Conservation (phyloP, 352 stramenopile genomes). For the Phytophthora colocasiae region DNA sequence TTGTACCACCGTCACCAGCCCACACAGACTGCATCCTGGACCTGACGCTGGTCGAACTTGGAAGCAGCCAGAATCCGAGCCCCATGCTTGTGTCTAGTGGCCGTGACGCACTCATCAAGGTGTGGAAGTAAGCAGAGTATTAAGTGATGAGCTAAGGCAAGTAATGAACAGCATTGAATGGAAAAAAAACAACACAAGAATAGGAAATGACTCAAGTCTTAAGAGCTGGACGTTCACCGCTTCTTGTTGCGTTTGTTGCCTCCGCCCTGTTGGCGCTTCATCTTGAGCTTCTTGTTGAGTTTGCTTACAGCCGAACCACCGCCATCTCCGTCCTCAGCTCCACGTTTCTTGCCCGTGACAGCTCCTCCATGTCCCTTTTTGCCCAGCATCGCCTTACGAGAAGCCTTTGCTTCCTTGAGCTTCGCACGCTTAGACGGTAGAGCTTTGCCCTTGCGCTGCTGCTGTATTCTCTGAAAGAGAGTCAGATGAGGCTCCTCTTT, state of each 20-base stretch:
- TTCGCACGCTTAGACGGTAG: constrained; percentile 86
- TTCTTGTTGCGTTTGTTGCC: constrained; percentile 54
- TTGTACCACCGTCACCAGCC: constrained; percentile 84
- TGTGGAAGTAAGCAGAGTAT: constrained; percentile 88
- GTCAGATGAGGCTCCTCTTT: constrained; percentile 76
- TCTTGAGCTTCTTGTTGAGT: constrained; percentile 49
- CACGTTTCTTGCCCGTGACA: constrained; percentile 39
- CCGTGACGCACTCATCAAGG: constrained; percentile 96
- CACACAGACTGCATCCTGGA: constrained; percentile 97
- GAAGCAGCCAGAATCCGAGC: constrained; percentile 51
- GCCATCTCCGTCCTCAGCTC: constrained; percentile 36
- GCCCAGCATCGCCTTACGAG: constrained; percentile 71
- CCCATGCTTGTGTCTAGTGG: constrained; percentile 94
- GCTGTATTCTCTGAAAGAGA: constrained; percentile 90
- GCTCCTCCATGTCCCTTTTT: constrained; percentile 45
- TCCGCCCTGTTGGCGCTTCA: constrained; percentile 39
- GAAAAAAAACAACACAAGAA: too few species aligned
- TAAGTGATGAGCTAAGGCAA: constrained; percentile 32
- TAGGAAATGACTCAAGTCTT: too few species aligned
- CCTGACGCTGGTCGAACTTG: constrained; percentile 94
- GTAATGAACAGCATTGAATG: constrained; percentile 17
- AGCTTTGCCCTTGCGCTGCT: constrained; percentile 82
- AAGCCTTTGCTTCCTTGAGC: constrained; percentile 77
- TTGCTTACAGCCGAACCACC: constrained; percentile 30
- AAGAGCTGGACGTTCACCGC: constrained; percentile 21